Base-by-base conservation (phyloP, 148 eudicot species). In the Chenopodium quinoa region DNA sequence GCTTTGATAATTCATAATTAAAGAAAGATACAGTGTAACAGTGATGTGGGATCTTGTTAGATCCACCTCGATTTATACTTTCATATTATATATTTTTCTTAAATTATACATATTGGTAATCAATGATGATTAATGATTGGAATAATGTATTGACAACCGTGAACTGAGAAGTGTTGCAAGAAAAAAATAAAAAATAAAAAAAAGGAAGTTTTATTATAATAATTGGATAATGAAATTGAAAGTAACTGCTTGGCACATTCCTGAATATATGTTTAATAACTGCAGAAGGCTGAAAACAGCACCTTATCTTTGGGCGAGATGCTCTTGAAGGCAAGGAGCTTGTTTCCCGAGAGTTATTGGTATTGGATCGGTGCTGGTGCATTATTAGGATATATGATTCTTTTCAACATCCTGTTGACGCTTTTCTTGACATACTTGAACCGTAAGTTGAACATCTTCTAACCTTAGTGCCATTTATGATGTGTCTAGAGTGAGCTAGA, bases 301-400 rank as follows among this genome's bases (percentile, higher is more conserved):
- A 82, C 77, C 78, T 76, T 83, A 66, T 79, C 95, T 66, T 84
- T 97, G 86, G 99, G 99, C n/a, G 89, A 84, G 87, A 89, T 83
- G 90, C 84, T 97, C 81, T 80, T 97, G 83, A 92, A 90, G 88
- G 88, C 87, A 77, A 91, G 97, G 78, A 86, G 94, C 79, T 88
- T 92, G 81, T 97, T 94, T 90, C 93, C 97, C 0, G 87, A 91
- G 81, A 84, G 86, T 80, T 92, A 94, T 88, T 97, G 99, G 99
- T 94, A 90, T 81, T 97, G 99, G 99, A 91, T 97, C 82, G 99
- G 99, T 12, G 91, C 88, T 81, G 97, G 95, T 72, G 99, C 99
- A 69, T 88, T 97, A 84, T 82, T 97, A 70, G 98, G 99, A 71
- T 97, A 94, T 72, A 90, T 86, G 67, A 56, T 91, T 69, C 63